Percentiles rank a stretch among this genome's conserved stretches.
Evolutionary conservation across 345 rosid species (phyloP).

Genomic region (Arabis alpina): DNA sequence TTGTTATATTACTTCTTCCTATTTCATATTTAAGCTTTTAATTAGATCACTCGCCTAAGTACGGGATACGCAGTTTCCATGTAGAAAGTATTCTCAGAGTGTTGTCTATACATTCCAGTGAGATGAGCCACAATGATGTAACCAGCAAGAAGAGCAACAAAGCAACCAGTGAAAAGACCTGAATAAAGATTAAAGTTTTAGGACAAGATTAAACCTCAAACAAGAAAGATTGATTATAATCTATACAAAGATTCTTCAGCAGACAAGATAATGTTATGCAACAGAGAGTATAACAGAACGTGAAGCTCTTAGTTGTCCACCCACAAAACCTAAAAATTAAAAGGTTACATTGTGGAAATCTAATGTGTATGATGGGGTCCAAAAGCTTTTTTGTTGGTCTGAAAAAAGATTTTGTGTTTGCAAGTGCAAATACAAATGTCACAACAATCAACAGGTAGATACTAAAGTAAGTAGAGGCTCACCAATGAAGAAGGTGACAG

Average conservation of each 20-base stretch:
- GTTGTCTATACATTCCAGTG: conserved; percentile 77
- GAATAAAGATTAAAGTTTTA: conserved; percentile 14
- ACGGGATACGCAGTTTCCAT: conserved; percentile 98
- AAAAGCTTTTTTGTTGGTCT: conserved; percentile 25
- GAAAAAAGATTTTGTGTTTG: conserved; percentile 19
- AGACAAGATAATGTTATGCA: conserved; percentile 39
- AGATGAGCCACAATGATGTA: conserved; percentile 87
- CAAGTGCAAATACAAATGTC: conserved; percentile 34
- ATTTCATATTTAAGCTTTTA: not conserved
- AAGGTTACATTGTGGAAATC: conserved; percentile 44
- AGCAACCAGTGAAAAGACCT: conserved; percentile 96
- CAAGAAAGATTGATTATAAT: not conserved
- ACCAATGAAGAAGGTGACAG: conserved; percentile 93
- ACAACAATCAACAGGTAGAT: conserved; percentile 26
- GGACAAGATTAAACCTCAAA: too few relatives aligned
- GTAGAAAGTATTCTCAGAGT: conserved; percentile 64
- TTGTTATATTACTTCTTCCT: not conserved
- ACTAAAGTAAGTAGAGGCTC: conserved; percentile 40
- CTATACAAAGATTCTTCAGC: conserved; percentile 30
- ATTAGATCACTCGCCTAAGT: conserved; percentile 68
- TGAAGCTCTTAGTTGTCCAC: conserved; percentile 58
- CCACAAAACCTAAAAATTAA: conserved; percentile 30
- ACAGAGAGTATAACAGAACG: conserved; percentile 47
- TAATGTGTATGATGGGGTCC: conserved; percentile 48
- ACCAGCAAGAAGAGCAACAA: conserved; percentile 83